Conservation (phyloP, 1,284 basidiomycete genomes). For the Mrakiaceae sp. region DNA sequence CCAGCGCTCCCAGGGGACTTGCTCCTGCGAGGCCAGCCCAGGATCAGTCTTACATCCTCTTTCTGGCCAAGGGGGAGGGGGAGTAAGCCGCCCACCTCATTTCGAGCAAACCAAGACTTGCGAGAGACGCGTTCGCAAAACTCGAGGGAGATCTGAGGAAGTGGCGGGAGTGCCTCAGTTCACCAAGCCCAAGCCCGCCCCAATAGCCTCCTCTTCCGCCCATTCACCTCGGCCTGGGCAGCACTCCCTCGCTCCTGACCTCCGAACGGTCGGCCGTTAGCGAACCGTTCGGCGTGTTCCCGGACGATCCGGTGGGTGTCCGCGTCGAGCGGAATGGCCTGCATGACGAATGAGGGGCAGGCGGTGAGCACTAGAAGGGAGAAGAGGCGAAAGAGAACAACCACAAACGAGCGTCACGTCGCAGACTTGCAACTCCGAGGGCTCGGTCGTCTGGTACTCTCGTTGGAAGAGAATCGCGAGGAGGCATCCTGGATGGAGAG, state of each 20-base stretch:
- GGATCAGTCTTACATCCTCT: background rate
- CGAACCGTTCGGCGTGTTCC: background rate
- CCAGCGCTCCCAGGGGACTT: constrained; percentile 8
- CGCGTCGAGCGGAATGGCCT: constrained; percentile 4
- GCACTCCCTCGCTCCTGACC: too few species aligned
- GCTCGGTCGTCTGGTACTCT: background rate
- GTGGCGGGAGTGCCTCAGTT: too few species aligned
- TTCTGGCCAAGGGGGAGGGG: too few species aligned
- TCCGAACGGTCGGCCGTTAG: too few species aligned
- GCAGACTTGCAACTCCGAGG: constrained; percentile 1
- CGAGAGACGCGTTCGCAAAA: constrained; percentile 1
- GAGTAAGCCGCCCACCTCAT: background rate
- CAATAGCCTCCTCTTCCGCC: too few species aligned
- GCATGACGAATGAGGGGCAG: background rate
- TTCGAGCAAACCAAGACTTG: constrained; percentile 9
- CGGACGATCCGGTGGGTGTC: background rate
- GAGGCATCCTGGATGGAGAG: background rate
- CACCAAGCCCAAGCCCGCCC: too few species aligned
- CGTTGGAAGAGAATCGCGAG: constrained; percentile 11
- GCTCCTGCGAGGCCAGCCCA: background rate
- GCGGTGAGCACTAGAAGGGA: background rate
- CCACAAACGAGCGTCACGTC: constrained; percentile 5
- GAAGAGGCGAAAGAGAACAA: background rate
- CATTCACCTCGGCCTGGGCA: too few species aligned
- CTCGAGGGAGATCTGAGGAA: constrained; percentile 2